Evolutionary conservation across 331 rosid species (phyloP).

Genomic region (Arachis monticola): DNA sequence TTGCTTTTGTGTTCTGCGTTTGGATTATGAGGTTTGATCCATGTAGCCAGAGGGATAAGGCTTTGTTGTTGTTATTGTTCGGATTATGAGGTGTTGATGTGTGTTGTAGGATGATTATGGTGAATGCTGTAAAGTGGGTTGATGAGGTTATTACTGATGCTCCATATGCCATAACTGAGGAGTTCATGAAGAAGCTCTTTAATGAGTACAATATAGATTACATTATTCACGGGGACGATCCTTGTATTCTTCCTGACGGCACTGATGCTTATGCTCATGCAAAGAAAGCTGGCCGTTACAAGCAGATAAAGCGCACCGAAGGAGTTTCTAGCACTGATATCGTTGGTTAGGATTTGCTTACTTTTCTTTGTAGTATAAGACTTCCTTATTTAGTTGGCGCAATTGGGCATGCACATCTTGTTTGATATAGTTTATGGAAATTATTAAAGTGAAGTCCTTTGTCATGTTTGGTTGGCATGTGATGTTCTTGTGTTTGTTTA

Average conservation of each 20-base stretch:
- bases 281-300: constrained; percentile 89
- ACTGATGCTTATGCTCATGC: constrained; percentile 97
- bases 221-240: constrained; percentile 98
- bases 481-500: neutral
- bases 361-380: neutral
- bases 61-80: neutral
- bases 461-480: neutral
- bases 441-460: constrained; percentile 4
- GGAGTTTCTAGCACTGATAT: constrained; percentile 98
- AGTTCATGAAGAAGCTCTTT: constrained; percentile 89
- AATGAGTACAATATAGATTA: constrained; percentile 87
- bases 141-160: constrained; percentile 95
- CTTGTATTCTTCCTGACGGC: constrained; percentile 98
- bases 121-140: constrained; percentile 96
- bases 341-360: constrained; percentile 69
- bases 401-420: neutral
- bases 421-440: neutral
- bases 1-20: neutral
- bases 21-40: neutral
- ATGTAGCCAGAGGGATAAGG: no score
- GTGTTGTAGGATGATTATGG: constrained; percentile 82
- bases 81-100: neutral
- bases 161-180: constrained; percentile 93
- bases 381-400: constrained; percentile 13
- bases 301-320: constrained; percentile 97